Evolutionary conservation across 106 monocot genomes (phyloP).

Genomic region (Hemerocallis citrina): DNA sequence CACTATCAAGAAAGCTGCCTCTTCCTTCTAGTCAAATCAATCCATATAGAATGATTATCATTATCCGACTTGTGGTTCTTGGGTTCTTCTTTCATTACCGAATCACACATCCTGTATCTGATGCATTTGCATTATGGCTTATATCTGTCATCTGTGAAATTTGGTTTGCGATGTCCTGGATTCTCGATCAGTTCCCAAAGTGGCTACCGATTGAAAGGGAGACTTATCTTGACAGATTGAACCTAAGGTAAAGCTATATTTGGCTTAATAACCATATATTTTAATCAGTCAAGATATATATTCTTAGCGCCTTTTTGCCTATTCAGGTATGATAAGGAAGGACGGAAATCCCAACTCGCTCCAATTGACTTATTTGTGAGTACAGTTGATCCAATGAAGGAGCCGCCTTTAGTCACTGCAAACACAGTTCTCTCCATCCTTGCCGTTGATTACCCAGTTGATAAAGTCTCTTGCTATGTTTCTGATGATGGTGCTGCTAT

Average conservation of each 20-base stretch:
- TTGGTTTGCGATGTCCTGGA: slow-evolving; percentile 44
- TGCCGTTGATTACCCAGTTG: slow-evolving; percentile 39
- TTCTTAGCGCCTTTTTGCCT: background rate
- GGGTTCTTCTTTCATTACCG: slow-evolving; percentile 42
- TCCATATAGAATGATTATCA: slow-evolving; percentile 40
- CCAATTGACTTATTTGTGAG: slow-evolving; percentile 42
- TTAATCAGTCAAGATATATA: background rate
- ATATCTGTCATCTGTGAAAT: slow-evolving; percentile 45
- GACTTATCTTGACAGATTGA: slow-evolving; percentile 44
- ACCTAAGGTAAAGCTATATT: slow-evolving; percentile 21
- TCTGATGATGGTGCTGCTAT: slow-evolving; percentile 51
- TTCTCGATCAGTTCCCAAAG: slow-evolving; percentile 46
- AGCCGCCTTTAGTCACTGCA: slow-evolving; percentile 38
- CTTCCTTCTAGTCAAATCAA: slow-evolving; percentile 38
- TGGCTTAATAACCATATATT: background rate
- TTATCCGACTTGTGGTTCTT: slow-evolving; percentile 30
- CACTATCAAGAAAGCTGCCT: slow-evolving; percentile 33
- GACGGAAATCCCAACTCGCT: slow-evolving; percentile 25
- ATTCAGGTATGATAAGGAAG: slow-evolving; percentile 39
- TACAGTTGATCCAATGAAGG: slow-evolving; percentile 43
- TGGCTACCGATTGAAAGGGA: slow-evolving; percentile 43
- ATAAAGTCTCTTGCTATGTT: slow-evolving; percentile 40
- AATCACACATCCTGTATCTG: slow-evolving; percentile 26
- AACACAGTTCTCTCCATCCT: slow-evolving; percentile 40
- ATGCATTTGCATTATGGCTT: slow-evolving; percentile 45